phyloP scores from a whole-genome alignment of 108 stramenopile species.

The Aurantiochytrium sp. region DNA sequence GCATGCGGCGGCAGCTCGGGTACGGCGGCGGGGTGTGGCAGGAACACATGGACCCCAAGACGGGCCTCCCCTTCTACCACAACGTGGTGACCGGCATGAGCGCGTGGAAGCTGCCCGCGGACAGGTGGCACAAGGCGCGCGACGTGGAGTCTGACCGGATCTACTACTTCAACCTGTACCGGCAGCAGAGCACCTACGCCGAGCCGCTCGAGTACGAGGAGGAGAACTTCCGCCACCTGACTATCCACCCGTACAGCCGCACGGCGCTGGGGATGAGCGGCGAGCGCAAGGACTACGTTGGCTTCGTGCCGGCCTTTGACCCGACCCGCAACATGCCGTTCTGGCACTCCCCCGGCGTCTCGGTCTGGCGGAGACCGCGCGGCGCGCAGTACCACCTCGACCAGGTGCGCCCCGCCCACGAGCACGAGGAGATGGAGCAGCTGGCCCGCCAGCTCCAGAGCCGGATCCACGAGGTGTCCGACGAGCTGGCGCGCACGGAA shows the following conservation, averaged over 20 bases:
- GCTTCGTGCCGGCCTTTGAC: background rate
- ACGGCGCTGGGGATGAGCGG: background rate
- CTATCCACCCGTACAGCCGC: background rate
- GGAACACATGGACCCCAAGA: background rate
- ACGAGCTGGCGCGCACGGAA: background rate
- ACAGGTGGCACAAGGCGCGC: slow-evolving; percentile 2
- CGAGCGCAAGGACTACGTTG: background rate
- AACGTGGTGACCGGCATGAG: slow-evolving; percentile 7
- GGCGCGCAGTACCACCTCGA: background rate
- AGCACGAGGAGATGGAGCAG: background rate
- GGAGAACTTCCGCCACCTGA: background rate
- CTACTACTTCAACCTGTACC: slow-evolving; percentile 7
- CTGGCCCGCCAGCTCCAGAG: background rate
- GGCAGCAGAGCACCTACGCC: background rate
- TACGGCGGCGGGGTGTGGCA: background rate
- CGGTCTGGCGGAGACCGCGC: background rate
- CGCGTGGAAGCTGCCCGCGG: background rate
- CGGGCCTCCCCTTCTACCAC: background rate
- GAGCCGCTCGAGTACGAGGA: background rate
- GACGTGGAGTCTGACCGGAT: background rate
- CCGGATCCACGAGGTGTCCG: background rate
- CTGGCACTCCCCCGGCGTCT: background rate
- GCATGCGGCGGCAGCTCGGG: too few species aligned
- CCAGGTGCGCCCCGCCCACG: background rate
- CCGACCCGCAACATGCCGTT: background rate